Evolutionary conservation across 345 rosid genomes (phyloP).

Genomic region (Citrus trifoliata): DNA sequence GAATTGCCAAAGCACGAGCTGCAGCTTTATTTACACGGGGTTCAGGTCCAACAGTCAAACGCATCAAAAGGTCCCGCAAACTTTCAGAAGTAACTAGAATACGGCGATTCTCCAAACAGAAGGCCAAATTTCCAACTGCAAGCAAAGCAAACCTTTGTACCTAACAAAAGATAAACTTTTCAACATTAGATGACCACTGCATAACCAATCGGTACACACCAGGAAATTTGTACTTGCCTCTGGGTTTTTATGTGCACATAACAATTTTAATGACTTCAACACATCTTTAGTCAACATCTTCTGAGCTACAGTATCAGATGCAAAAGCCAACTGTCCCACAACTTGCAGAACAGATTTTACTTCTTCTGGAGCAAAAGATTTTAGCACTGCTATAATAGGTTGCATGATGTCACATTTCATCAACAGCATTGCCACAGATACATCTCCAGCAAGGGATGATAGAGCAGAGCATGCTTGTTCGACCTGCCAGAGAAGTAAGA

Average conservation of each 20-base stretch:
- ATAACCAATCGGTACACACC: slow-evolving; percentile 4
- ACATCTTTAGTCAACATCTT: slow-evolving; percentile 91
- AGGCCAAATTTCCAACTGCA: slow-evolving; percentile 94
- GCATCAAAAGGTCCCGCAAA: slow-evolving; percentile 82
- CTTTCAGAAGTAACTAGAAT: slow-evolving; percentile 92
- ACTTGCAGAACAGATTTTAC: slow-evolving; percentile 90
- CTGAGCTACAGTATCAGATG: slow-evolving; percentile 81
- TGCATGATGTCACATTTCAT: slow-evolving; percentile 98
- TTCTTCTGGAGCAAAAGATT: slow-evolving; percentile 69
- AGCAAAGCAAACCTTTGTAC: slow-evolving; percentile 88
- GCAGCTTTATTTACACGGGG: slow-evolving; percentile 92
- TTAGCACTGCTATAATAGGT: slow-evolving; percentile 85
- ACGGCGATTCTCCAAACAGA: slow-evolving; percentile 90
- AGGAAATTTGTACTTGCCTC: slow-evolving; percentile 52
- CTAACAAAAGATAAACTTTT: slow-evolving; percentile 36
- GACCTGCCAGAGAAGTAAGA: slow-evolving; percentile 55
- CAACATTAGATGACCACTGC: slow-evolving; percentile 14
- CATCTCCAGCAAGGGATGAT: slow-evolving; percentile 91
- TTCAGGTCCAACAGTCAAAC: slow-evolving; percentile 75
- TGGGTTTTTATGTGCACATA: slow-evolving; percentile 78
- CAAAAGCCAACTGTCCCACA: slow-evolving; percentile 77
- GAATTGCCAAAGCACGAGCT: slow-evolving; percentile 96
- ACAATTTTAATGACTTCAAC: slow-evolving; percentile 66
- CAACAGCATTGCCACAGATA: slow-evolving; percentile 85
- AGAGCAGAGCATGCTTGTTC: slow-evolving; percentile 96